A percentile compares a stretch with the other conserved stretches of the same genome.
These are phyloP conservation scores for Sistotremastrum suecicum DNA, from an alignment of 768 basidiomycete species.

Conservation along the genomic window DNA sequence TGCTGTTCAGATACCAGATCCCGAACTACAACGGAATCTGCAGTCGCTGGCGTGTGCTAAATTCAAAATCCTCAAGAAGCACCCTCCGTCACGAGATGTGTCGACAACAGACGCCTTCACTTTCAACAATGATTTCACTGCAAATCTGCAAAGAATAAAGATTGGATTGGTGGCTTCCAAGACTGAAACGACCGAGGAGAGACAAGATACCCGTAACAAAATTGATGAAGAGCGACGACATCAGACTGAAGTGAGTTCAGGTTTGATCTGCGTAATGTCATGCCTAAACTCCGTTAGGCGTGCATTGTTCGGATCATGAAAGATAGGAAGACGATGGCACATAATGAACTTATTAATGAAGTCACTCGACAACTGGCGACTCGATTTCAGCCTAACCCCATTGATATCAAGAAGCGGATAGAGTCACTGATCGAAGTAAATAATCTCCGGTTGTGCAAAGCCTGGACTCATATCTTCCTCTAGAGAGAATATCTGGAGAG, in stretches of 20 bases:
- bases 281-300: constrained; percentile 37
- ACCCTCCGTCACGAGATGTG: constrained; percentile 79
- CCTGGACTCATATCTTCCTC: constrained; percentile 1
- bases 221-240: constrained; percentile 87
- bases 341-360: constrained; percentile 83
- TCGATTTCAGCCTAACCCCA: constrained; percentile 78
- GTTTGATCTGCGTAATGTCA: not conserved
- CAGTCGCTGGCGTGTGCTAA: constrained; percentile 95
- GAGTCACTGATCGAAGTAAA: constrained; percentile 86
- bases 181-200: constrained; percentile 75
- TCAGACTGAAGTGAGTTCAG: constrained; percentile 64
- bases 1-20: constrained; percentile 58
- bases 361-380: constrained; percentile 73
- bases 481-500: constrained; percentile 93
- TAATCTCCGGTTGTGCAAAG: constrained; percentile 1
- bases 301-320: constrained; percentile 98
- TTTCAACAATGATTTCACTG: constrained; percentile 74
- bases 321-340: constrained; percentile 76
- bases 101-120: constrained; percentile 65
- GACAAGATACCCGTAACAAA: constrained; percentile 78
- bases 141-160: constrained; percentile 81
- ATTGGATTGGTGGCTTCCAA: constrained; percentile 81
- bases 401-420: constrained; percentile 84
- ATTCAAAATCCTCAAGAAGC: constrained; percentile 83
- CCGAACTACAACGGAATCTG: constrained; percentile 78